These are phyloP conservation scores for Paradendryphiella salina DNA, from an alignment of 2,329 filamentous ascomycete genomes.

Conservation along the genomic window DNA sequence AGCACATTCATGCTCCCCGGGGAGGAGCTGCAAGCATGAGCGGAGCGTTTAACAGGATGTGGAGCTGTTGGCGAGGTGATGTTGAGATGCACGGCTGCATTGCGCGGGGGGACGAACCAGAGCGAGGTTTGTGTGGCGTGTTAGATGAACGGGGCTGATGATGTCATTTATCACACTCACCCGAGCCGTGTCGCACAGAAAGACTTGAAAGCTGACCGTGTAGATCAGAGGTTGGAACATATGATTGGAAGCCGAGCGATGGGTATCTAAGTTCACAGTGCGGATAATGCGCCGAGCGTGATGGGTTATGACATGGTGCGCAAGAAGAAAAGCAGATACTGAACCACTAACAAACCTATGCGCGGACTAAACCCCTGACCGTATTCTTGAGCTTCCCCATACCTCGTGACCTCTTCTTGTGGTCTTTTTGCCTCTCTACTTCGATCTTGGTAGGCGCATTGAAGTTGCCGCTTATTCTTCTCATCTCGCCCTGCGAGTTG, in stretches of 20 bases:
- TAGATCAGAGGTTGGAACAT: slow-evolving; percentile 5
- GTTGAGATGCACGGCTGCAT: slow-evolving; percentile 6
- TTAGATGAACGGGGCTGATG: slow-evolving; percentile 12
- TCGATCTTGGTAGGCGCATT: slow-evolving; percentile 35
- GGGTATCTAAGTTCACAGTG: slow-evolving; percentile 11
- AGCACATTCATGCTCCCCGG: not conserved
- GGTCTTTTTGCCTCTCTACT: slow-evolving; percentile 22
- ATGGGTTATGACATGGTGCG: slow-evolving; percentile 1
- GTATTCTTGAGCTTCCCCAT: slow-evolving; percentile 19
- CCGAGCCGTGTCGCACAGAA: slow-evolving; percentile 11
- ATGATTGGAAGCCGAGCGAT: not conserved
- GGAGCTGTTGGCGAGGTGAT: slow-evolving; percentile 1
- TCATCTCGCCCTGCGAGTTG: slow-evolving; percentile 15
- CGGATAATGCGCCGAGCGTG: slow-evolving; percentile 7
- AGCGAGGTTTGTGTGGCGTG: slow-evolving; percentile 13
- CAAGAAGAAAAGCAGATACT: slow-evolving; percentile 6
- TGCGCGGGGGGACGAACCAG: slow-evolving; percentile 3
- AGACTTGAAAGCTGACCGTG: slow-evolving; percentile 5
- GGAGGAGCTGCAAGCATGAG: slow-evolving; percentile 2
- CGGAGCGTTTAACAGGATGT: not conserved
- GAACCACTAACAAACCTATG: slow-evolving; percentile 9
- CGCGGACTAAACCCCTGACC: slow-evolving; percentile 19
- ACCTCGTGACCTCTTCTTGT: slow-evolving; percentile 15
- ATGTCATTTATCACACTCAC: slow-evolving; percentile 21
- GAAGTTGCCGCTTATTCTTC: slow-evolving; percentile 31